Evolutionary conservation across 2,329 filamentous ascomycete species (phyloP).

Genomic region (Aspergillus hiratsukae): DNA sequence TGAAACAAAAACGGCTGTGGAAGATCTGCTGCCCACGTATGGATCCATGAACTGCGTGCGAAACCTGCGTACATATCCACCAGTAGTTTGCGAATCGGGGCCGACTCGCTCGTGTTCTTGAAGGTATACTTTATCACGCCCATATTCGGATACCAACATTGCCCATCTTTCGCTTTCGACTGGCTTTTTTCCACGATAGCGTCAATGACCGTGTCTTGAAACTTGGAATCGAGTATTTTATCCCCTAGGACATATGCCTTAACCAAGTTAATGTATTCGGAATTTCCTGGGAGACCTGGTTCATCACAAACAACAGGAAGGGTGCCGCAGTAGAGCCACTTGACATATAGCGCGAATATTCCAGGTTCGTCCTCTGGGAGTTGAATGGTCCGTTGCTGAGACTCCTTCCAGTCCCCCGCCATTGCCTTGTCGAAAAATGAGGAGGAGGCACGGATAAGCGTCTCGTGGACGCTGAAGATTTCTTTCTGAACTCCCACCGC

Average conservation of each 20-base stretch:
- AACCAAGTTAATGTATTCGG: neutral
- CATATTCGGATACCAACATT: neutral
- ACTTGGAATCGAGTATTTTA: neutral
- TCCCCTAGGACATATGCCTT: neutral
- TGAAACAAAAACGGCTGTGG: neutral
- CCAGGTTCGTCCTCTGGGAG: constrained; percentile 12
- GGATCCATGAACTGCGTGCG: too few relatives aligned
- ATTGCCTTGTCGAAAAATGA: constrained; percentile 9
- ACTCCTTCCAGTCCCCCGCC: constrained; percentile 7
- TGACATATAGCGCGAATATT: constrained; percentile 10
- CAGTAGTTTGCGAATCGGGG: constrained; percentile 1
- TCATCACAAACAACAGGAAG: constrained; percentile 2
- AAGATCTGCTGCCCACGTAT: neutral
- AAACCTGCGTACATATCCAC: constrained; percentile 1
- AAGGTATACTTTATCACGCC: neutral
- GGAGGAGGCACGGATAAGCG: constrained; percentile 1
- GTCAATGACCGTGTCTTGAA: neutral
- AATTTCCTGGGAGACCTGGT: neutral
- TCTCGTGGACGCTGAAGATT: constrained; percentile 11
- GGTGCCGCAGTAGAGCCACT: constrained; percentile 11
- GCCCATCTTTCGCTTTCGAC: neutral
- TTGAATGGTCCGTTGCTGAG: constrained; percentile 3
- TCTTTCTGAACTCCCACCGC: constrained; percentile 1
- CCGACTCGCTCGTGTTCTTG: neutral
- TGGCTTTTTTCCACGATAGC: neutral